These are phyloP conservation scores for Ogataea pilisensis DNA, from an alignment of 805 yeast species.

Conservation along the genomic window DNA sequence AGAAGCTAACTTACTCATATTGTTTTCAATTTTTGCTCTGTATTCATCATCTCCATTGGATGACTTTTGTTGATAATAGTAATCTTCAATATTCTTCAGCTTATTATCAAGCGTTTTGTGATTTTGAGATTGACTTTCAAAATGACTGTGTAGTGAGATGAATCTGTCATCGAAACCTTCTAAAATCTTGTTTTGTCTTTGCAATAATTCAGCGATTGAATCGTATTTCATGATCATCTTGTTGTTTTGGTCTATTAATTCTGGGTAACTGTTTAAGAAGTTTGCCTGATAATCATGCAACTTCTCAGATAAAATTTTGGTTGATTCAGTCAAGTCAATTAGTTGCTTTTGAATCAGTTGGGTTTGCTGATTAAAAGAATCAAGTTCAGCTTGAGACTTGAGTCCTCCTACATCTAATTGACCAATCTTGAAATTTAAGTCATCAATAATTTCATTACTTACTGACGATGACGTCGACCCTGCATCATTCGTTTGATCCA, in stretches of 20 bases:
- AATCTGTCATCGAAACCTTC: constrained; percentile 15
- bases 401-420: constrained; percentile 3
- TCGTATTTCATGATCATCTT: constrained; percentile 13
- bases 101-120: constrained; percentile 14
- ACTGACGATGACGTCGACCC: background rate
- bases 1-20: constrained; percentile 13
- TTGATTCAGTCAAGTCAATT: constrained; percentile 17
- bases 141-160: constrained; percentile 8
- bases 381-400: background rate
- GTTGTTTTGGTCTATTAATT: constrained; percentile 8
- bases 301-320: constrained; percentile 13
- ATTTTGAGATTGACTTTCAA: constrained; percentile 20
- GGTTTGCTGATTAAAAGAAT: constrained; percentile 4
- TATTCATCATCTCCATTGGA: constrained; percentile 2
- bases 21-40: constrained; percentile 16
- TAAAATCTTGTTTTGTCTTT: constrained; percentile 15
- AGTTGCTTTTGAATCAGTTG: constrained; percentile 18
- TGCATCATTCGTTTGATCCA: background rate
- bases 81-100: constrained; percentile 12
- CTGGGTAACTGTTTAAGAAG: constrained; percentile 5
- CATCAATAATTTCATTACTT: background rate
- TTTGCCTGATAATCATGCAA: constrained; percentile 3
- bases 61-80: constrained; percentile 8
- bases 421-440: constrained; percentile 7
- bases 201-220: constrained; percentile 6